Base-by-base conservation (phyloP, 305 asterid species). In the Fraxinus latifolia region DNA sequence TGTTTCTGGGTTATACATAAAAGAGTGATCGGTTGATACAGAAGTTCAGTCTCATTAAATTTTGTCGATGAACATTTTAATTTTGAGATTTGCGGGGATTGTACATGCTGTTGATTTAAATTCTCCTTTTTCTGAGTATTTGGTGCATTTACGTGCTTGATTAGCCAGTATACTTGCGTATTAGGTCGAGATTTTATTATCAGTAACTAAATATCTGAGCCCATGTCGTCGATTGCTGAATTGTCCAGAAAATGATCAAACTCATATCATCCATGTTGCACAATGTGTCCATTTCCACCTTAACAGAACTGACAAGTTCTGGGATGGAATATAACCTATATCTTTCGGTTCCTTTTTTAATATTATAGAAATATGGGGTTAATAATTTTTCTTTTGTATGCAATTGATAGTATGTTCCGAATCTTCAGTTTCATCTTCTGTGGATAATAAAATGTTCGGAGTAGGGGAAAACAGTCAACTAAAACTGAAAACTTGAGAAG, bases 21-120 rank as follows among this genome's bases (percentile, higher is more conserved):
- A 8, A 23, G 80, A 70, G 58, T 86, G 84, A 88, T 88, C 89
- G 85, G 89, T 55, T 67, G 73, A 47, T 70, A 62, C 9, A 23
- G 58, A 75, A 78, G 79, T 15, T 65, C 79, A 76, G 71, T 78
- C 83, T 74, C 83, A 72, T 60, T 36, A 21, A 80, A 80, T 80
- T 84, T 76, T 58, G 53, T 74, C 33, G 44, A 67, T 4, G 50
- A 32, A 72, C 67, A 19, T 58, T 39, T 50, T 14, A 37, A 80
- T 67, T 75, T 9, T 21, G 82, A 81, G 72, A 60, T 76, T 85
- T 15, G 80, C 74, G 3, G 77, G 25, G 25, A 60, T 62, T 80
- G 17, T 79, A 8, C 77, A 72, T 79, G 34, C 39, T 81, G 4
- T 82, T 50, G 47, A 15, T 77, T 67, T 73, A 37, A 65, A 72